A percentile compares a stretch with the other conserved stretches of the same genome.
phyloP scores from a whole-genome alignment of 495 filamentous ascomycete species.

The Annulohypoxylon moriforme region DNA sequence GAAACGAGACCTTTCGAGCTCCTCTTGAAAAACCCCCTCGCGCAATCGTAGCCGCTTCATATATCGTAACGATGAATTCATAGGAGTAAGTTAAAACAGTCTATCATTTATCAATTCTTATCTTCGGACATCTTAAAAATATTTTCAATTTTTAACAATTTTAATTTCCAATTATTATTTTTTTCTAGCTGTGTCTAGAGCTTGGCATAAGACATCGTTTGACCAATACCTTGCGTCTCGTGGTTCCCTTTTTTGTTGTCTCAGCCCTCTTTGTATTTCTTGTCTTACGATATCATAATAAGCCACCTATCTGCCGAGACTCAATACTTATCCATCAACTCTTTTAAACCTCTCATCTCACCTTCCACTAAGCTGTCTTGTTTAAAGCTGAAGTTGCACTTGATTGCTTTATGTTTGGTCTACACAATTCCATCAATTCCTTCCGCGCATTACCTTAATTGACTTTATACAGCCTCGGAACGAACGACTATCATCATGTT shows the following conservation, averaged over 20 bases:
- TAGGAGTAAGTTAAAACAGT: constrained; percentile 27
- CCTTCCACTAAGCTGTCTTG: constrained; percentile 23
- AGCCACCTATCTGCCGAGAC: neutral
- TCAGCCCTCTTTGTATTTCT: constrained; percentile 34
- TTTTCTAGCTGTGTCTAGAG: neutral
- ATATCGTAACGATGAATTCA: constrained; percentile 22
- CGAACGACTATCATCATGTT: constrained; percentile 43
- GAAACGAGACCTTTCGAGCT: constrained; percentile 4
- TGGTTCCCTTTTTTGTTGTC: constrained; percentile 17
- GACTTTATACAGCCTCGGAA: constrained; percentile 34
- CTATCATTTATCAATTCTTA: neutral
- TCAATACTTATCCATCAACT: constrained; percentile 8
- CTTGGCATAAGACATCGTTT: constrained; percentile 5
- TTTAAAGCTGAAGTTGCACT: constrained; percentile 14
- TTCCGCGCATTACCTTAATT: constrained; percentile 23
- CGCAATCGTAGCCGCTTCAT: neutral
- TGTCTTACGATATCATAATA: constrained; percentile 5
- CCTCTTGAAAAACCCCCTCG: neutral
- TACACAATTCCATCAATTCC: constrained; percentile 13
- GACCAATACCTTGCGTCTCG: constrained; percentile 7
- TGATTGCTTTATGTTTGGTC: constrained; percentile 13
- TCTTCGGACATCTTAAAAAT: neutral
- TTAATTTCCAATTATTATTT: neutral
- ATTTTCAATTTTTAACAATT: neutral
- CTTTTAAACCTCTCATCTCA: constrained; percentile 25